These are phyloP conservation scores for Styphnolobium japonicum DNA, from an alignment of 306 rosid genomes.

Conservation along the genomic window DNA sequence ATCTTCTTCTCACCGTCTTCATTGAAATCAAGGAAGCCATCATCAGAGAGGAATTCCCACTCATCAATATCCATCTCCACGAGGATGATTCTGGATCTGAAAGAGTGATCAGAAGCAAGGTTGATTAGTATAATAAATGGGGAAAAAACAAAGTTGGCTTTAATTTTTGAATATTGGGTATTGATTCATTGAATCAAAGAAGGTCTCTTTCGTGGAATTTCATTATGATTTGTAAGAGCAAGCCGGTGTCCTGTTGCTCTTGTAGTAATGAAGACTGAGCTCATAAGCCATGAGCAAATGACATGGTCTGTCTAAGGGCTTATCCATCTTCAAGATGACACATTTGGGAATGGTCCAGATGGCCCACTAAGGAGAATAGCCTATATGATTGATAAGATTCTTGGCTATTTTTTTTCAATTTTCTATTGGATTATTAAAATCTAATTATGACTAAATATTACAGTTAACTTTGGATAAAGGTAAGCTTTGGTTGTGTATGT, in stretches of 20 bases:
- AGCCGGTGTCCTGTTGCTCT: constrained; percentile 30
- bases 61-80: constrained; percentile 63
- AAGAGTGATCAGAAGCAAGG: constrained; percentile 8
- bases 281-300: neutral
- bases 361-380: constrained; percentile 30
- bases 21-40: constrained; percentile 50
- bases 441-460: neutral
- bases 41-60: constrained; percentile 76
- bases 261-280: constrained; percentile 32
- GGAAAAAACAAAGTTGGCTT: neutral
- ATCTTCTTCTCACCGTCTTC: constrained; percentile 45
- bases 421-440: neutral
- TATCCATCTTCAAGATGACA: constrained; percentile 45
- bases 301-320: constrained; percentile 22
- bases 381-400: constrained; percentile 11
- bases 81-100: neutral
- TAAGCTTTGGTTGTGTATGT: neutral
- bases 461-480: neutral
- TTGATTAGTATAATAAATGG: constrained; percentile 20
- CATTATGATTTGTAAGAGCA: neutral
- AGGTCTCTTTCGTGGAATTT: constrained; percentile 51
- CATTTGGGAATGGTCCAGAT: neutral
- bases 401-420: constrained; percentile 4
- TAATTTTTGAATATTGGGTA: constrained; percentile 13
- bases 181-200: constrained; percentile 38